A percentile compares a stretch with the other conserved stretches of the same genome.
phyloP scores from a whole-genome alignment of 768 basidiomycete species.

The Sporobolomyces pararoseus region DNA sequence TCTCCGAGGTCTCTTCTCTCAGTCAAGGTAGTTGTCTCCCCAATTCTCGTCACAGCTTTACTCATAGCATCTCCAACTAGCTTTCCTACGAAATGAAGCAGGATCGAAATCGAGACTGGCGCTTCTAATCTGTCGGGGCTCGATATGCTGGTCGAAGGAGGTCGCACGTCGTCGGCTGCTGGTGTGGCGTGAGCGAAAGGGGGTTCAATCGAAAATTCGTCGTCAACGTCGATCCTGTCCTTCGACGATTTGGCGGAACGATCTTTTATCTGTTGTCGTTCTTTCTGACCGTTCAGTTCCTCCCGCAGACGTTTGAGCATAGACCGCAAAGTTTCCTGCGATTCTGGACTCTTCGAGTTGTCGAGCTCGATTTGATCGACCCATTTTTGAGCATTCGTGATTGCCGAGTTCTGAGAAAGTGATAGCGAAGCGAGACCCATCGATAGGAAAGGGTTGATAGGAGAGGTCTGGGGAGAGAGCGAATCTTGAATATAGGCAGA shows the following conservation, averaged over 20 bases:
- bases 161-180: not conserved
- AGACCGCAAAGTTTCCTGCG: not conserved
- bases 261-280: not conserved
- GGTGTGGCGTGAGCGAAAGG: not conserved
- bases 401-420: not conserved
- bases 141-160: not conserved
- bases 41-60: not conserved
- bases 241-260: not conserved
- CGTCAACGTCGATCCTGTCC: not conserved
- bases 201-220: not conserved
- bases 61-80: slow-evolving; percentile 1
- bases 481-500: slow-evolving; percentile 20
- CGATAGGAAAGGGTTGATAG: slow-evolving; percentile 10
- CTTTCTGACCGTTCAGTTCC: slow-evolving; percentile 14
- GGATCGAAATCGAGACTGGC: slow-evolving; percentile 6
- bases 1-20: not conserved
- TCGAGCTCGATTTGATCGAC: not conserved
- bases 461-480: not conserved
- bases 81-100: slow-evolving; percentile 23
- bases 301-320: slow-evolving; percentile 15
- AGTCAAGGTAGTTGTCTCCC: not conserved
- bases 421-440: slow-evolving; percentile 9
- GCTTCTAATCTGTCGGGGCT: not conserved
- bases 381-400: slow-evolving; percentile 9
- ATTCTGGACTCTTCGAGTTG: not conserved